A percentile compares a stretch with the other conserved stretches of the same genome.
Conservation (phyloP, 163 green algal genomes). For the Scenedesmus sp. region DNA sequence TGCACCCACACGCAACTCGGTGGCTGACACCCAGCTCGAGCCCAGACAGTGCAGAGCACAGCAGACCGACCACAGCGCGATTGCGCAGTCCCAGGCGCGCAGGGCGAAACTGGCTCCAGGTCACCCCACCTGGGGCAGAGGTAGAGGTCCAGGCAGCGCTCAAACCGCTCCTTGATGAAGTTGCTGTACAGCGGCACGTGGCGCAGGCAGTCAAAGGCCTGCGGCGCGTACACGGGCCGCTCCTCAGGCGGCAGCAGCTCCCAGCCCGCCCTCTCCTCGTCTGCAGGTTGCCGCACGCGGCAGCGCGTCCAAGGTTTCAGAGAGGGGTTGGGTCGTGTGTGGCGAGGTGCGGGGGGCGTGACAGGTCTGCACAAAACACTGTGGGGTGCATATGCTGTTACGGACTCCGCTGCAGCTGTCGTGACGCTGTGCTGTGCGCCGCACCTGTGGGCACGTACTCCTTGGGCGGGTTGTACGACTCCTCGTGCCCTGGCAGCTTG, state of each 20-base stretch:
- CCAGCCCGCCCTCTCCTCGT: constrained; percentile 84
- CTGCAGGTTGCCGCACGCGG: constrained; percentile 16
- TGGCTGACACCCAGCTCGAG: no score
- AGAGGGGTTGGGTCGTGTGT: no score
- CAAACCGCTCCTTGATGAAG: constrained; percentile 97
- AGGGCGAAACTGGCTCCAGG: no score
- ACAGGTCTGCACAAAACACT: background rate
- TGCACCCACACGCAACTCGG: no score
- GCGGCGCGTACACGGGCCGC: constrained; percentile 80
- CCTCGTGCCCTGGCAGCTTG: constrained; percentile 92
- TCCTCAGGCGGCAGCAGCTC: constrained; percentile 88
- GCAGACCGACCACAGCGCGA: no score
- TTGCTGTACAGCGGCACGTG: constrained; percentile 90
- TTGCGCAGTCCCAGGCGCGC: no score
- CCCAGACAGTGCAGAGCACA: no score
- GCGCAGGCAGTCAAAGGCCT: constrained; percentile 57
- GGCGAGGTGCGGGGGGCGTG: background rate
- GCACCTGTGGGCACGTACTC: constrained; percentile 92
- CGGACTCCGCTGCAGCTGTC: no score
- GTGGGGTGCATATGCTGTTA: no score
- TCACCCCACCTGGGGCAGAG: constrained; percentile 86
- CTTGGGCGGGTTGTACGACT: constrained; percentile 96
- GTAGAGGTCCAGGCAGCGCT: constrained; percentile 99
- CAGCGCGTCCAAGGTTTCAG: no score
- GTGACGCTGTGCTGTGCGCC: background rate